Base-by-base conservation (phyloP, 2,329 filamentous ascomycete species). In the Monascus ruber region DNA sequence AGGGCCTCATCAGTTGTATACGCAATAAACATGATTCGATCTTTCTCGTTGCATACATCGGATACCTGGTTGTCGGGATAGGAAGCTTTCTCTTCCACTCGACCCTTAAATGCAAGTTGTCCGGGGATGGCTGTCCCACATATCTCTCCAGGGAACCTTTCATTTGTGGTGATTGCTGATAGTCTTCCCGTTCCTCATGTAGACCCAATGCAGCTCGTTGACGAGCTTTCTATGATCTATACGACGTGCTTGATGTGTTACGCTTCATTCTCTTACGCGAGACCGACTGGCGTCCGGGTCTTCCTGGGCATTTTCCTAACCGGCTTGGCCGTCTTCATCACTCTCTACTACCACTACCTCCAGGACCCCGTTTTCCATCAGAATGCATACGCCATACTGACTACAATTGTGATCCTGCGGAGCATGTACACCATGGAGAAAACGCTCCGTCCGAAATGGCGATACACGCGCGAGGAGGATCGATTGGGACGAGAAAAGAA, bases 311-410 rank as follows among this genome's bases (percentile, higher is more conserved):
- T 78, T 4, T 68, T 67, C 9, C 69, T 85, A 6, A 54, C 77
- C 5, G 62, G 62, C 6, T 58, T 80, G 26, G 70, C 75, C n/a
- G 60, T 66, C 31, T 82, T 79, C 52, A 88, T 93, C 58, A 91
- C 85, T 9, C 69, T 83, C 32, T 76, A 83, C 60, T 94, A 94
- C 62, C 83, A 87, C 55, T 77, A 84, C 45, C 77, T 87, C 10
- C 85, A 88, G 55, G 80, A 93, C 47, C 85, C 86, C 0, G 69
- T 76, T 1, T 93, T 93, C 59, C 86, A 93, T 62, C 85, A 93
- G 57, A 79, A 77, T 44, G 81, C 81, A 4, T 93, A 87, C 50
- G 83, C 79, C 1, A 55, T 82, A 3, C 65, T 93, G 33, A 91
- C 85, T 0, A 71, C 72, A 4, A 68, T 79, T 33, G 77, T 89